Evolutionary conservation across 306 rosid species (phyloP).

Genomic region (Acacia crassicarpa): DNA sequence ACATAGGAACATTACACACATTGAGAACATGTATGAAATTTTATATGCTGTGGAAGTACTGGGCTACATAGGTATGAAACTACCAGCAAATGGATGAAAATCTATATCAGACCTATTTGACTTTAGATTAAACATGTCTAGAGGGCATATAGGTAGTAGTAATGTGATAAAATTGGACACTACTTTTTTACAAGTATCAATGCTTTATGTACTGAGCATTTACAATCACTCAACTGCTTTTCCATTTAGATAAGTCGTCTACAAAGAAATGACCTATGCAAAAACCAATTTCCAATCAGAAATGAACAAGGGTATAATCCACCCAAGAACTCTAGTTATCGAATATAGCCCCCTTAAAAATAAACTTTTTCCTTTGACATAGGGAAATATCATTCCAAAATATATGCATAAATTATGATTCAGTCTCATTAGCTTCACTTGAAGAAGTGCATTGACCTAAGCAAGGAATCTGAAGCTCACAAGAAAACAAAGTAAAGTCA

Average conservation of each 20-base stretch:
- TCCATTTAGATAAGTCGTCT: background rate
- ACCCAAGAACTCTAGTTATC: background rate
- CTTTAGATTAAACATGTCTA: background rate
- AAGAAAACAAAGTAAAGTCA: conserved; percentile 8
- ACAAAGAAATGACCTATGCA: background rate
- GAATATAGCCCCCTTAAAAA: background rate
- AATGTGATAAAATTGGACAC: background rate
- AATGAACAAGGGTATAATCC: background rate
- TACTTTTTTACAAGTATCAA: background rate
- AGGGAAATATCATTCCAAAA: background rate
- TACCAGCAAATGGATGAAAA: background rate
- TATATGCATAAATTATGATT: background rate
- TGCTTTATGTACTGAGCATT: conserved; percentile 3
- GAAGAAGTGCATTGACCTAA: conserved; percentile 26
- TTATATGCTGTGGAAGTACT: background rate
- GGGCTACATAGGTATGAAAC: background rate
- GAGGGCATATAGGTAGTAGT: background rate
- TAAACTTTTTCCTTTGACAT: background rate
- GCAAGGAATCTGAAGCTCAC: conserved; percentile 12
- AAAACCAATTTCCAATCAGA: conserved; percentile 15
- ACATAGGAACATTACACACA: background rate
- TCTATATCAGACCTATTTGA: background rate
- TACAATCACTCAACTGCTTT: background rate
- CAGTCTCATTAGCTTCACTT: conserved; percentile 1
- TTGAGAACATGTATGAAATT: background rate